phyloP scores from a whole-genome alignment of 2,329 filamentous ascomycete species.

The Botrytis elliptica region DNA sequence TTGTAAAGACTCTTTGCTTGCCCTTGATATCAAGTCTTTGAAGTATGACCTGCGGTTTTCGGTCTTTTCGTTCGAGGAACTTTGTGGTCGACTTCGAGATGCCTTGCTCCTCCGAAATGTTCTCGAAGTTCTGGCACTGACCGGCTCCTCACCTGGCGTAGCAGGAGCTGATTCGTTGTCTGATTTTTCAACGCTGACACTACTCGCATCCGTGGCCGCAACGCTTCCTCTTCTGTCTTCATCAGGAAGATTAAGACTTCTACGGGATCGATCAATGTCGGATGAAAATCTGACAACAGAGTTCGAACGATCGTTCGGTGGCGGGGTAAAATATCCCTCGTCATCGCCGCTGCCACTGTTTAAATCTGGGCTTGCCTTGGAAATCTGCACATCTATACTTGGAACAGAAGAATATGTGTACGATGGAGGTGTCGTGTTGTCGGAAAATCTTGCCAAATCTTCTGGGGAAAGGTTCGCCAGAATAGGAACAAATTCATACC shows the following conservation, averaged over 20 bases:
- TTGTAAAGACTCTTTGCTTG: constrained; percentile 35
- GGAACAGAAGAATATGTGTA: constrained; percentile 48
- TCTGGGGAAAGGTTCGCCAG: constrained; percentile 50
- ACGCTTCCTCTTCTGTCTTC: constrained; percentile 51
- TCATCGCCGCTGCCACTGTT: constrained; percentile 6
- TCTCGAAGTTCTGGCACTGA: constrained; percentile 55
- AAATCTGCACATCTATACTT: constrained; percentile 29
- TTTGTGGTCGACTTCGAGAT: constrained; percentile 54
- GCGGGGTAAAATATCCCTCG: constrained; percentile 41
- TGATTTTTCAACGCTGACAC: constrained; percentile 41
- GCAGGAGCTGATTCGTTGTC: constrained; percentile 42
- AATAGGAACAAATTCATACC: constrained; percentile 91
- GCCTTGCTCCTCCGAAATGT: constrained; percentile 55
- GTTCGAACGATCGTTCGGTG: constrained; percentile 45
- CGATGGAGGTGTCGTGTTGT: constrained; percentile 48
- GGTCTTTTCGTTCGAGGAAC: constrained; percentile 58
- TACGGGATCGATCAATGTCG: constrained; percentile 51
- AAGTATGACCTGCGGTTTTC: constrained; percentile 57
- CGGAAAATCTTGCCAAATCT: constrained; percentile 41
- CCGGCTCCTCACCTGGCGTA: constrained; percentile 53
- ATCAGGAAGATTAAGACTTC: constrained; percentile 49
- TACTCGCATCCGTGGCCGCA: constrained; percentile 48
- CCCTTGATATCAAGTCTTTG: constrained; percentile 43
- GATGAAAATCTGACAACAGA: constrained; percentile 53
- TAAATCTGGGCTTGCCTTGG: constrained; percentile 10